Conservation (phyloP, 2,329 filamentous ascomycete species). For the Neocatenulostroma microsporum region DNA sequence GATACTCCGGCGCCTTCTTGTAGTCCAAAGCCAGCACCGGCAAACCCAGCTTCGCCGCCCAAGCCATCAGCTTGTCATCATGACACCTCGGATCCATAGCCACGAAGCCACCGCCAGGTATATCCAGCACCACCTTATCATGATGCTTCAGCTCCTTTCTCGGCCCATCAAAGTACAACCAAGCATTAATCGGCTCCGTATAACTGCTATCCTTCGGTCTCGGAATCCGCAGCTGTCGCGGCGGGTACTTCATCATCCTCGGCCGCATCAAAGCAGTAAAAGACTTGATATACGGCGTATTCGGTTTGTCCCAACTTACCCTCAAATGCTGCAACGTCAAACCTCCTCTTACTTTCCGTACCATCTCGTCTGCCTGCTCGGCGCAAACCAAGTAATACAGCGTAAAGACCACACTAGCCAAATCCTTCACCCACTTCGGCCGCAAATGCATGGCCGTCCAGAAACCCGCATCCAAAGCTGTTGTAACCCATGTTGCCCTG, state of each 20-base stretch:
- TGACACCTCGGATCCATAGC: slow-evolving; percentile 93
- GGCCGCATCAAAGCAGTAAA: slow-evolving; percentile 67
- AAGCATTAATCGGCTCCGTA: slow-evolving; percentile 70
- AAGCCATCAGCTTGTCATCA: slow-evolving; percentile 87
- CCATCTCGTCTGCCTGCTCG: slow-evolving; percentile 93
- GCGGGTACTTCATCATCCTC: slow-evolving; percentile 69
- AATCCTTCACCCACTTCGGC: slow-evolving; percentile 69
- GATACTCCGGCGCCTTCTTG: slow-evolving; percentile 73
- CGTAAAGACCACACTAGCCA: slow-evolving; percentile 76
- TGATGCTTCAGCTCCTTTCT: slow-evolving; percentile 68
- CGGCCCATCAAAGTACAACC: slow-evolving; percentile 92
- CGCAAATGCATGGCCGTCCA: slow-evolving; percentile 96
- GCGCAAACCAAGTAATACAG: slow-evolving; percentile 87
- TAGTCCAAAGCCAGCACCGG: slow-evolving; percentile 90
- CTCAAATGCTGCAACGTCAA: slow-evolving; percentile 86
- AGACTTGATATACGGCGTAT: slow-evolving; percentile 72
- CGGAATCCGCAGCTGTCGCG: slow-evolving; percentile 75
- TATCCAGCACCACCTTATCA: slow-evolving; percentile 72
- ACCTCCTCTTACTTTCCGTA: slow-evolving; percentile 76
- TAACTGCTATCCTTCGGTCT: slow-evolving; percentile 74
- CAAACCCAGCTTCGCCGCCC: slow-evolving; percentile 82
- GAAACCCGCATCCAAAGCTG: slow-evolving; percentile 89
- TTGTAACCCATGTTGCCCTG: slow-evolving; percentile 92
- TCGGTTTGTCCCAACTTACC: slow-evolving; percentile 92
- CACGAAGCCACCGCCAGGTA: slow-evolving; percentile 91